Percentiles rank a stretch among this genome's conserved stretches.
phyloP scores from a whole-genome alignment of 306 rosid genomes.

The Quercus gilva region DNA sequence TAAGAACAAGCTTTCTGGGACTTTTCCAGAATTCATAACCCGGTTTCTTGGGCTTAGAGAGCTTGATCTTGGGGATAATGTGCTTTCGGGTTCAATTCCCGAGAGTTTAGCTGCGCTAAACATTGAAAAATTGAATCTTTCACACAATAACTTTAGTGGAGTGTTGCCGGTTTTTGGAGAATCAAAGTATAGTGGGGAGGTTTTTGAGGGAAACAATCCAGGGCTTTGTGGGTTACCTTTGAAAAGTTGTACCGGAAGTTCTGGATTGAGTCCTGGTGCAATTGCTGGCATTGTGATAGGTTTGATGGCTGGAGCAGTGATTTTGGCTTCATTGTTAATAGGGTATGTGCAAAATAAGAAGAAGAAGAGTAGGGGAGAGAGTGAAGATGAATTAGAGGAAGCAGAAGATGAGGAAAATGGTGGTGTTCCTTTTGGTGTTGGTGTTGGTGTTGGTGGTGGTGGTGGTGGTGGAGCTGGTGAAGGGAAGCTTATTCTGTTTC shows the following conservation, averaged over 20 bases:
- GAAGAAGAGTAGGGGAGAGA: conserved; percentile 62
- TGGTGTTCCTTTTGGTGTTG: background rate
- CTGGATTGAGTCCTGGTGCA: conserved; percentile 84
- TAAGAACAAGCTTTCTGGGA: conserved; percentile 64
- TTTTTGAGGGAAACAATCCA: conserved; percentile 78
- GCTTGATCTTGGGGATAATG: conserved; percentile 72
- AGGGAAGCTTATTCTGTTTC: conserved; percentile 88
- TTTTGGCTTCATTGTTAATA: conserved; percentile 77
- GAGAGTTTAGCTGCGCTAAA: conserved; percentile 40
- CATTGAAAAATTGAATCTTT: conserved; percentile 81
- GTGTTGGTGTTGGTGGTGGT: background rate
- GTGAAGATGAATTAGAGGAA: conserved; percentile 81
- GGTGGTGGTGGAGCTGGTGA: conserved; percentile 49
- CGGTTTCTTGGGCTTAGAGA: conserved; percentile 57
- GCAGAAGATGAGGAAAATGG: conserved; percentile 64
- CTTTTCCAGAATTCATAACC: conserved; percentile 74
- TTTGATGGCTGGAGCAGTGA: conserved; percentile 83
- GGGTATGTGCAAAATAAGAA: conserved; percentile 91
- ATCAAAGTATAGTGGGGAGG: conserved; percentile 66
- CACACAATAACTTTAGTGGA: conserved; percentile 89
- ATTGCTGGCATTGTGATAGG: conserved; percentile 94
- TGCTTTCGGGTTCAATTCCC: conserved; percentile 66
- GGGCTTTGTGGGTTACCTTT: conserved; percentile 84
- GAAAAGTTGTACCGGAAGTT: conserved; percentile 51
- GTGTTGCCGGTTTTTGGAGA: conserved; percentile 64